Percentiles rank a stretch among this genome's conserved stretches.
Conservation (phyloP, 2,329 filamentous ascomycete species). For the Leptographium flavum region DNA sequence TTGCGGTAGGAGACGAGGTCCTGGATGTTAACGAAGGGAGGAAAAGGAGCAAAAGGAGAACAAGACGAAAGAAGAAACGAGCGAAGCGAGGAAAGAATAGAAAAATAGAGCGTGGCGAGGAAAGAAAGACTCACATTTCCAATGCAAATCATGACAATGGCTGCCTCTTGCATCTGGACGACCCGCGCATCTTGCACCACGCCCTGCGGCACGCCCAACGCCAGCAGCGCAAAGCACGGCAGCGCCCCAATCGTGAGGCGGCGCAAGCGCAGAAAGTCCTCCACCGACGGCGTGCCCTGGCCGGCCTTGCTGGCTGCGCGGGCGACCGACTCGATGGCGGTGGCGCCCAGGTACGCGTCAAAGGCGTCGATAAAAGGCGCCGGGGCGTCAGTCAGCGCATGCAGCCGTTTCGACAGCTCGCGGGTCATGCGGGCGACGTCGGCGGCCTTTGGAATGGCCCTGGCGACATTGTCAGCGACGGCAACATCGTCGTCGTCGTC, state of each 20-base stretch:
- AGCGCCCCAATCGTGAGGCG: conserved; percentile 13
- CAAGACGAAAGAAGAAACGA: not conserved
- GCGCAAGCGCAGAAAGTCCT: conserved; percentile 14
- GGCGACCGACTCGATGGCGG: conserved; percentile 13
- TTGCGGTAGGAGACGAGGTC: conserved; percentile 18
- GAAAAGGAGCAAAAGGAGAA: not conserved
- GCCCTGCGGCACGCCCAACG: conserved; percentile 13
- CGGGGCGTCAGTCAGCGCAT: conserved; percentile 10
- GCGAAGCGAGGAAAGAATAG: too few relatives aligned
- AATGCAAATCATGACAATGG: conserved; percentile 14
- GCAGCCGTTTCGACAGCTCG: conserved; percentile 10
- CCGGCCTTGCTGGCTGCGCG: conserved; percentile 11
- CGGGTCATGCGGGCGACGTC: too few relatives aligned
- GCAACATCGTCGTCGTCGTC: too few relatives aligned
- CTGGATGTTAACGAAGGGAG: not conserved
- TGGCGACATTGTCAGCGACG: too few relatives aligned
- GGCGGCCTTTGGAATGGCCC: too few relatives aligned
- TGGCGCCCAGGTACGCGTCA: conserved; percentile 13
- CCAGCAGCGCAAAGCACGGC: conserved; percentile 13
- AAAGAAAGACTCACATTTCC: conserved; percentile 14
- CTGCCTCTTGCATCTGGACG: conserved; percentile 10
- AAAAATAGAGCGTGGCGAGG: too few relatives aligned
- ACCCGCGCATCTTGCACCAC: conserved; percentile 12
- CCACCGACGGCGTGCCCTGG: conserved; percentile 7
- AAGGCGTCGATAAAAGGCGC: conserved; percentile 14